phyloP scores from a whole-genome alignment of 352 stramenopile genomes.

The Globisporangium nodosum region DNA sequence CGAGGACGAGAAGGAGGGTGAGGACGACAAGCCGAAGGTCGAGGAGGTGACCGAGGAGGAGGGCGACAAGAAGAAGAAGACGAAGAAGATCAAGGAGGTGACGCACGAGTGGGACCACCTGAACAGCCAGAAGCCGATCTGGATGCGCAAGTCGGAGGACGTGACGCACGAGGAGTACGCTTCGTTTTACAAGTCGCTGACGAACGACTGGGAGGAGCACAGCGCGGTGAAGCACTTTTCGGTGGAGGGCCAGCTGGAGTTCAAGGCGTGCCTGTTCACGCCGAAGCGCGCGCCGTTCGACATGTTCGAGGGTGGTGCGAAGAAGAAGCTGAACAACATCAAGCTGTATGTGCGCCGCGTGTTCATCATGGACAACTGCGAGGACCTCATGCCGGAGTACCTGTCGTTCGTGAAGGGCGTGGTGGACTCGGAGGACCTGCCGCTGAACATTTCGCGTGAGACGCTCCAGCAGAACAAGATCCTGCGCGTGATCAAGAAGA shows the following conservation, averaged over 20 bases:
- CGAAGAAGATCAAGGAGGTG: slow-evolving; percentile 96
- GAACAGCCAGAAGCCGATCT: slow-evolving; percentile 99
- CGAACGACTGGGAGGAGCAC: slow-evolving; percentile 99
- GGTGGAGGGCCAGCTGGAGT: slow-evolving; percentile 99
- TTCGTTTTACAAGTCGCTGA: slow-evolving; percentile 99
- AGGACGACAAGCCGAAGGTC: slow-evolving; percentile 97
- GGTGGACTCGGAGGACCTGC: slow-evolving; percentile 99
- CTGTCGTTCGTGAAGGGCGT: slow-evolving; percentile 99
- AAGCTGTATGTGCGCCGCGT: slow-evolving; percentile 99
- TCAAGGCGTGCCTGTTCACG: slow-evolving; percentile 97
- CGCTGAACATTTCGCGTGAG: slow-evolving; percentile 99
- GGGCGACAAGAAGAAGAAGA: slow-evolving; percentile 98
- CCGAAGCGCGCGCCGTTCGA: slow-evolving; percentile 99
- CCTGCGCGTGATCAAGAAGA: slow-evolving; percentile 99
- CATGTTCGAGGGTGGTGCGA: slow-evolving; percentile 98
- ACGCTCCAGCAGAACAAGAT: slow-evolving; percentile 99
- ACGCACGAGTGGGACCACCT: slow-evolving; percentile 99
- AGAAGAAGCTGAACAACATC: slow-evolving; percentile 99
- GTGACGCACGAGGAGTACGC: slow-evolving; percentile 99
- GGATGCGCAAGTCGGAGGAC: slow-evolving; percentile 99
- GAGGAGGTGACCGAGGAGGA: slow-evolving; percentile 96
- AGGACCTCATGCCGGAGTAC: slow-evolving; percentile 99
- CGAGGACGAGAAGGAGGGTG: slow-evolving; percentile 91
- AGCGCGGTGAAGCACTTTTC: slow-evolving; percentile 98
- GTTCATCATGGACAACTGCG: slow-evolving; percentile 99